Evolutionary conservation across 1,284 basidiomycete genomes (phyloP).

Genomic region (Vanrija humicola): DNA sequence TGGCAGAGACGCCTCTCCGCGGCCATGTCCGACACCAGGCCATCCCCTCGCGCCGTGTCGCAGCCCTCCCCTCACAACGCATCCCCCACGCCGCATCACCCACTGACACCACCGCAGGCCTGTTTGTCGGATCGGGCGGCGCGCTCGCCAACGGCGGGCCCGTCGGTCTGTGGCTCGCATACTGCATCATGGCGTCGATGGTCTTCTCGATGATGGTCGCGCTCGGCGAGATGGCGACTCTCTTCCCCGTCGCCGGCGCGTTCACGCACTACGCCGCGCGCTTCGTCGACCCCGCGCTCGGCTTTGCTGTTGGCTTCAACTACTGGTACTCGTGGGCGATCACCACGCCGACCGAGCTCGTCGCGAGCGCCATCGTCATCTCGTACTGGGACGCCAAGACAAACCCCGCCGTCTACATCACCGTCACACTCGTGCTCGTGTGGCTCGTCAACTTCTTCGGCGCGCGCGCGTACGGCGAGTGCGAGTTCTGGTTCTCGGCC

Average conservation of each 20-base stretch:
- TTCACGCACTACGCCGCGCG: conserved; percentile 49
- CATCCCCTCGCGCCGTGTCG: conserved; percentile 4
- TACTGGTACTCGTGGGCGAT: conserved; percentile 43
- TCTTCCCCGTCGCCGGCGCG: conserved; percentile 44
- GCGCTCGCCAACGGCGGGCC: conserved; percentile 54
- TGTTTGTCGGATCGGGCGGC: conserved; percentile 53
- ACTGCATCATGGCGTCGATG: conserved; percentile 44
- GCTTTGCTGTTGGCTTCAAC: conserved; percentile 45
- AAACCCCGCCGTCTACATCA: conserved; percentile 48
- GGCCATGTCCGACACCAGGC: no score
- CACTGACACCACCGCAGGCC: conserved; percentile 32
- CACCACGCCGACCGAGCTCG: conserved; percentile 32
- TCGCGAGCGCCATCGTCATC: conserved; percentile 25
- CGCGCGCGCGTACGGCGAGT: conserved; percentile 34
- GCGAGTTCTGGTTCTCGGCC: conserved; percentile 39
- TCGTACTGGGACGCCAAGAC: conserved; percentile 34
- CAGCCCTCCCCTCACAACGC: conserved; percentile 7
- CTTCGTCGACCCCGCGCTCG: conserved; percentile 55
- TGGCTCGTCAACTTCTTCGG: conserved; percentile 49
- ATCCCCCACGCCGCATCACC: no score
- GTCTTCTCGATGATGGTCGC: conserved; percentile 48
- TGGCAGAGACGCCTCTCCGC: no score
- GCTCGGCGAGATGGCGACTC: conserved; percentile 51
- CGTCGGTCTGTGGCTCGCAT: conserved; percentile 47
- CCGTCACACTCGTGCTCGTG: conserved; percentile 46